Conservation (phyloP, 2,329 filamentous ascomycete species). For the Drechmeria coniospora region DNA sequence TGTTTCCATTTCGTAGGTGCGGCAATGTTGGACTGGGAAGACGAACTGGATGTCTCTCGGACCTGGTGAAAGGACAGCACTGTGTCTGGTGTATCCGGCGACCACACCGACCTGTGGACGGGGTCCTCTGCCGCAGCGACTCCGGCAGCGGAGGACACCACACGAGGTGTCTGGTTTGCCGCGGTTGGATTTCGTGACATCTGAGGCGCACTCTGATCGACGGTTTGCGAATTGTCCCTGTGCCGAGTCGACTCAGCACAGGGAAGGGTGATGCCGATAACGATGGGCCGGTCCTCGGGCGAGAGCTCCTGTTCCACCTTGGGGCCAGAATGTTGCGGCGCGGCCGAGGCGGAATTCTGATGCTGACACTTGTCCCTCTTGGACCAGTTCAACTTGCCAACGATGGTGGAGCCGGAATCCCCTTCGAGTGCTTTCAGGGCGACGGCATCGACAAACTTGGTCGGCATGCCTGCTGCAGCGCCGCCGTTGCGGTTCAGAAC, state of each 20-base stretch:
- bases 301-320: constrained; percentile 36
- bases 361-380: constrained; percentile 23
- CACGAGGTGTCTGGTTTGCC: neutral
- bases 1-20: constrained; percentile 14
- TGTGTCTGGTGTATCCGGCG: constrained; percentile 43
- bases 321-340: constrained; percentile 12
- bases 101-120: constrained; percentile 36
- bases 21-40: constrained; percentile 37
- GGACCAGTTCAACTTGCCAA: constrained; percentile 43
- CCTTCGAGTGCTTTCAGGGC: constrained; percentile 45
- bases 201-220: constrained; percentile 22
- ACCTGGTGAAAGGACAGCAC: constrained; percentile 22
- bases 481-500: constrained; percentile 29
- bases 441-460: constrained; percentile 41
- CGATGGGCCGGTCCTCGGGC: constrained; percentile 54
- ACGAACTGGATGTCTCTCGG: constrained; percentile 42
- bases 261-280: constrained; percentile 55
- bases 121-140: neutral
- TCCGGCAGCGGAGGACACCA: neutral
- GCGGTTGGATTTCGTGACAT: neutral
- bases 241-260: constrained; percentile 19
- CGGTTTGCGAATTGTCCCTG: constrained; percentile 33
- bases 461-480: constrained; percentile 16
- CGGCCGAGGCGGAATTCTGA: constrained; percentile 13
- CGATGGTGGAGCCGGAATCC: constrained; percentile 33